phyloP scores from a whole-genome alignment of 2,329 filamentous ascomycete genomes.

The Fusarium cyanostomum region DNA sequence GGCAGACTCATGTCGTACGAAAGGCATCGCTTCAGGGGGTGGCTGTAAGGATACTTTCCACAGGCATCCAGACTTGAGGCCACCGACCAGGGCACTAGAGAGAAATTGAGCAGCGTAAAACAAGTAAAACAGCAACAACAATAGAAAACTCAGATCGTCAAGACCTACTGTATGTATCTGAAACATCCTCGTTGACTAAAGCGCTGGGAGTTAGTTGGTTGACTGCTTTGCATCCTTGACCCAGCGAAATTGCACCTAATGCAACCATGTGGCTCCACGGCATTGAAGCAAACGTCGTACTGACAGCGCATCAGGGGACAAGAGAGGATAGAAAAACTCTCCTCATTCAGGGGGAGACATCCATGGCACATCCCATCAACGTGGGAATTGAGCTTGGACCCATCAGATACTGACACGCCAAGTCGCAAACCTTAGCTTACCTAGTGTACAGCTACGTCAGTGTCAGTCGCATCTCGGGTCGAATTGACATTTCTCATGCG shows the following conservation, averaged over 20 bases:
- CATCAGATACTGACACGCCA: slow-evolving; percentile 32
- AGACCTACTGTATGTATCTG: slow-evolving; percentile 16
- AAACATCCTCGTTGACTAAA: slow-evolving; percentile 22
- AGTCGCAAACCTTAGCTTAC: slow-evolving; percentile 5
- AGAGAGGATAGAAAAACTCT: neutral
- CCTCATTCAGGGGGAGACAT: no score
- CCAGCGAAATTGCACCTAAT: slow-evolving; percentile 35
- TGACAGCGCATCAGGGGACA: slow-evolving; percentile 40
- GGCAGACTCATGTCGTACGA: slow-evolving; percentile 17
- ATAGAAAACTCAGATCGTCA: slow-evolving; percentile 1
- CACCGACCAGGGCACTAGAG: neutral
- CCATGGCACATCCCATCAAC: neutral
- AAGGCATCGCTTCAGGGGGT: slow-evolving; percentile 31
- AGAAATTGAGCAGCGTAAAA: slow-evolving; percentile 1
- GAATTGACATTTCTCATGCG: slow-evolving; percentile 14
- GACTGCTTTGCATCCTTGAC: neutral
- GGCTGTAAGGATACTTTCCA: slow-evolving; percentile 13
- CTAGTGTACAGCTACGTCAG: slow-evolving; percentile 9
- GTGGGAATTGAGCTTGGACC: slow-evolving; percentile 9
- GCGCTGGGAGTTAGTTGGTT: slow-evolving; percentile 10
- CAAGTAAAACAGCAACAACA: slow-evolving; percentile 1
- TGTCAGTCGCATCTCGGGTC: slow-evolving; percentile 21
- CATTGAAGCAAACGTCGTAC: slow-evolving; percentile 37
- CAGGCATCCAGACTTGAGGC: slow-evolving; percentile 17
- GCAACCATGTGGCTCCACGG: slow-evolving; percentile 36